Percentiles rank a stretch among this genome's conserved stretches.
These are phyloP conservation scores for Typha latifolia DNA, from an alignment of 176 grass and related monocot species.

Conservation along the genomic window DNA sequence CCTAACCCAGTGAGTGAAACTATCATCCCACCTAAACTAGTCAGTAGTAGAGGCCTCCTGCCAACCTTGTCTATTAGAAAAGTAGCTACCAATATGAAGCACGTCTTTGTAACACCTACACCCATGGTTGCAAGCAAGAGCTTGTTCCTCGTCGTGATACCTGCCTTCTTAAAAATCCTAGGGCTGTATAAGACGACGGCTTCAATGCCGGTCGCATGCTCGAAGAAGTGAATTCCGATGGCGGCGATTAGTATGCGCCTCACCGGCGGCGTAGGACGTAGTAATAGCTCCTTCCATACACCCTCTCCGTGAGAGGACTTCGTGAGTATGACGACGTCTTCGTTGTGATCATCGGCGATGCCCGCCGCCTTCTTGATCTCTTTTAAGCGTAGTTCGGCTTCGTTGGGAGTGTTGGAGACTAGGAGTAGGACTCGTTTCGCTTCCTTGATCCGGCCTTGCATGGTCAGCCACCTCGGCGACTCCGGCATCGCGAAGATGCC, in stretches of 20 bases:
- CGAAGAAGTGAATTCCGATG: slow-evolving; percentile 39
- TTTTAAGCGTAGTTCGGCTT: slow-evolving; percentile 27
- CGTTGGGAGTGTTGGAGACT: background rate
- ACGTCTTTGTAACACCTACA: slow-evolving; percentile 35
- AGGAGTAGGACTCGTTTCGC: background rate
- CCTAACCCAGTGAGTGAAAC: slow-evolving; percentile 27
- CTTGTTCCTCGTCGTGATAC: slow-evolving; percentile 20
- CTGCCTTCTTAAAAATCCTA: slow-evolving; percentile 39
- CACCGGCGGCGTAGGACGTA: slow-evolving; percentile 28
- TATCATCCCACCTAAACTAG: slow-evolving; percentile 39
- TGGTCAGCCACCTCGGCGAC: slow-evolving; percentile 13
- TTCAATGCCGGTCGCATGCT: slow-evolving; percentile 41
- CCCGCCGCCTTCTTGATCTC: slow-evolving; percentile 30
- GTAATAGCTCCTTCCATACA: slow-evolving; percentile 44
- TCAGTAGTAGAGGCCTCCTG: slow-evolving; percentile 19
- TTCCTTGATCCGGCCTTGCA: slow-evolving; percentile 17
- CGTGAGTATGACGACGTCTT: background rate
- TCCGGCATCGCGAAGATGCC: slow-evolving; percentile 9
- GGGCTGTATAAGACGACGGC: slow-evolving; percentile 56
- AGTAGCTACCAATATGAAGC: slow-evolving; percentile 29
- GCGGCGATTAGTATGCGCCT: slow-evolving; percentile 21
- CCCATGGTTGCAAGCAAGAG: slow-evolving; percentile 36
- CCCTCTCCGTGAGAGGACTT: slow-evolving; percentile 13
- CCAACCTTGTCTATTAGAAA: slow-evolving; percentile 37
- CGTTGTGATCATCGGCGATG: background rate